Percentiles rank a stretch among this genome's conserved stretches.
Conservation (phyloP, 176 grass and related monocot species). For the Musa beccarii region DNA sequence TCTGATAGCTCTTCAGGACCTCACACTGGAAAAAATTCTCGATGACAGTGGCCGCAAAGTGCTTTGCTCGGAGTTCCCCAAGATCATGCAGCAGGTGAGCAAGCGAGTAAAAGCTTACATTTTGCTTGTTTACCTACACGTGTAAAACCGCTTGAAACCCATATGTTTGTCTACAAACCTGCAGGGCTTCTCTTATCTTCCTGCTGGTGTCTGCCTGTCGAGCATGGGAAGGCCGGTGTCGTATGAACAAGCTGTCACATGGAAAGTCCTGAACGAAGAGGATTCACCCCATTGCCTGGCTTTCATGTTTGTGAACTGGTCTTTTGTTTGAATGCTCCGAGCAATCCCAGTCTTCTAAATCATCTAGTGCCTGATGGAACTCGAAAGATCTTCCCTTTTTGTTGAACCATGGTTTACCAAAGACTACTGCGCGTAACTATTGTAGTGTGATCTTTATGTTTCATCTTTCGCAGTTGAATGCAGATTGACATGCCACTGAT, state of each 20-base stretch:
- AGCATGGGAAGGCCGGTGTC: constrained; percentile 84
- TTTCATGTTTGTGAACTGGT: constrained; percentile 90
- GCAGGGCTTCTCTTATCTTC: constrained; percentile 65
- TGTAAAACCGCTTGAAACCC: background rate
- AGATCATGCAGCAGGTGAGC: constrained; percentile 94
- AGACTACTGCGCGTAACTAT: background rate
- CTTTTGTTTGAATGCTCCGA: constrained; percentile 46
- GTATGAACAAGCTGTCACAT: constrained; percentile 58
- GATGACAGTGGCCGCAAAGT: constrained; percentile 73
- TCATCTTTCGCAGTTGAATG: too few species aligned
- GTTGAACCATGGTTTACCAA: background rate
- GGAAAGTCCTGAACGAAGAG: constrained; percentile 79
- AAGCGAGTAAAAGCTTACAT: constrained; percentile 4
- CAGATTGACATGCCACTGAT: too few species aligned
- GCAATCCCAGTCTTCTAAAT: background rate
- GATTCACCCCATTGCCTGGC: constrained; percentile 62
- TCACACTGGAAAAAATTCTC: constrained; percentile 73
- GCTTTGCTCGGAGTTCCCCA: constrained; percentile 73
- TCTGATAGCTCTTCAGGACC: constrained; percentile 78
- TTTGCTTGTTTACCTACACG: background rate
- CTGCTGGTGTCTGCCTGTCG: constrained; percentile 52
- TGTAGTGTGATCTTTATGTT: too few species aligned
- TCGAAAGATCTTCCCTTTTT: background rate
- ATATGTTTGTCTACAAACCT: background rate
- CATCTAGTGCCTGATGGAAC: background rate